Conservation (phyloP, 2,329 filamentous ascomycete genomes). For the Aurifilum marmelostoma region DNA sequence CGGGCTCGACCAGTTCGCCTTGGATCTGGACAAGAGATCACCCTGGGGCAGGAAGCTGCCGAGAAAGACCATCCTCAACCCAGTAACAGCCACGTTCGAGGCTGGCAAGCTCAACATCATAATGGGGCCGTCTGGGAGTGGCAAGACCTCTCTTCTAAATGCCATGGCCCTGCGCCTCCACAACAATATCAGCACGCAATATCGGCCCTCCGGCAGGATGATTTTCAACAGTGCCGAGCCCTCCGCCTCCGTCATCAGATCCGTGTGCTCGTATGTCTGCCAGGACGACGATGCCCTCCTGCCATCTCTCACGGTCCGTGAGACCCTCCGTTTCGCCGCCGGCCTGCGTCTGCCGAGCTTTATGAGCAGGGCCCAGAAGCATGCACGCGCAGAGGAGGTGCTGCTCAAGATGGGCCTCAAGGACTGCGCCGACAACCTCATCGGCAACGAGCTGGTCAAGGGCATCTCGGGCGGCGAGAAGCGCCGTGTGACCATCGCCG, state of each 20-base stretch:
- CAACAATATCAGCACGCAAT: slow-evolving; percentile 63
- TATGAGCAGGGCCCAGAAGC: slow-evolving; percentile 71
- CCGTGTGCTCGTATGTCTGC: slow-evolving; percentile 75
- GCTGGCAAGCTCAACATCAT: slow-evolving; percentile 74
- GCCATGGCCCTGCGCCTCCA: slow-evolving; percentile 71
- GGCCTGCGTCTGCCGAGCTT: slow-evolving; percentile 70
- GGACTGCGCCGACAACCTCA: slow-evolving; percentile 75
- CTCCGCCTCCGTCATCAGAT: slow-evolving; percentile 69
- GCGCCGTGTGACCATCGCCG: slow-evolving; percentile 74
- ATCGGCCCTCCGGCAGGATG: slow-evolving; percentile 64
- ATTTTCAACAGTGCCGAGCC: slow-evolving; percentile 72
- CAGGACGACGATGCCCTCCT: slow-evolving; percentile 78
- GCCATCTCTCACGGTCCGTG: slow-evolving; percentile 74
- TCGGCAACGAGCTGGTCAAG: slow-evolving; percentile 73
- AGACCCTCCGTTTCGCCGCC: slow-evolving; percentile 73
- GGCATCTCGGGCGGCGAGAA: slow-evolving; percentile 82
- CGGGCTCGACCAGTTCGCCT: slow-evolving; percentile 63
- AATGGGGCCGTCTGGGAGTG: slow-evolving; percentile 78
- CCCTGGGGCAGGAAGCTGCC: slow-evolving; percentile 55
- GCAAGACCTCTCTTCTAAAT: slow-evolving; percentile 76
- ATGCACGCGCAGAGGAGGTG: slow-evolving; percentile 69
- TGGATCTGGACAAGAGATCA: slow-evolving; percentile 66
- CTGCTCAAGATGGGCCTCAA: slow-evolving; percentile 76
- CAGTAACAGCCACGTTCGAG: slow-evolving; percentile 67
- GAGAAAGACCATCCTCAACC: slow-evolving; percentile 65